These are phyloP conservation scores for Ceriops tagal DNA, from an alignment of 345 rosid genomes.

Conservation along the genomic window DNA sequence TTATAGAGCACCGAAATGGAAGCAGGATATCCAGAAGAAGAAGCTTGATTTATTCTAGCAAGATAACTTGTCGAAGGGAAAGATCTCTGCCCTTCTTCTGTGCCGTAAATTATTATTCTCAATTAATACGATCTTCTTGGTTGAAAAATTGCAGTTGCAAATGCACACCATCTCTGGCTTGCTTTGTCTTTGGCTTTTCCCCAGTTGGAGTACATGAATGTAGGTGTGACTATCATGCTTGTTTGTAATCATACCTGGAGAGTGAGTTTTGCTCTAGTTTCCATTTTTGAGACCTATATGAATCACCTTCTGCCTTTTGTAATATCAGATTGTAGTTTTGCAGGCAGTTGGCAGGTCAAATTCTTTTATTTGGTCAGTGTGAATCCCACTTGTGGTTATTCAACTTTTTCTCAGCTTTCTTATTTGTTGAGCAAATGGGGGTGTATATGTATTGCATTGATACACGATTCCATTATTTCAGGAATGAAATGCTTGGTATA, in stretches of 20 bases:
- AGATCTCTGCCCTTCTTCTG: constrained; percentile 19
- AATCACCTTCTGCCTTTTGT: constrained; percentile 19
- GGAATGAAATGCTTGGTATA: constrained; percentile 19
- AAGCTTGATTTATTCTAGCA: constrained; percentile 70
- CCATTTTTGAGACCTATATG: neutral
- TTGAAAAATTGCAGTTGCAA: constrained; percentile 16
- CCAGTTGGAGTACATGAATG: constrained; percentile 13
- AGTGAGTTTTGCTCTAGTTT: constrained; percentile 25
- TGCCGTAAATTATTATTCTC: constrained; percentile 11
- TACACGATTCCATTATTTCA: constrained; percentile 8
- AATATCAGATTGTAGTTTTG: constrained; percentile 30
- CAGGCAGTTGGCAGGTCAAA: constrained; percentile 28
- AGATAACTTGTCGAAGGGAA: constrained; percentile 4
- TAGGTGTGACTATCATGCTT: constrained; percentile 21
- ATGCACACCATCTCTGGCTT: constrained; percentile 18
- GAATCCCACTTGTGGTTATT: constrained; percentile 32
- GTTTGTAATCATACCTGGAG: constrained; percentile 38
- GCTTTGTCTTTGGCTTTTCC: constrained; percentile 25
- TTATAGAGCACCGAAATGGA: constrained; percentile 85
- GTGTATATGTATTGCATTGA: constrained; percentile 33
- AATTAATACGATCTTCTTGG: constrained; percentile 13
- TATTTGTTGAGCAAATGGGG: constrained; percentile 19
- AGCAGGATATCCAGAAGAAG: constrained; percentile 92
- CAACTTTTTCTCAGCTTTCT: neutral
- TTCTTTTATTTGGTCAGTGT: constrained; percentile 36